phyloP scores from a whole-genome alignment of 768 basidiomycete genomes.

The Cyathus striatus region DNA sequence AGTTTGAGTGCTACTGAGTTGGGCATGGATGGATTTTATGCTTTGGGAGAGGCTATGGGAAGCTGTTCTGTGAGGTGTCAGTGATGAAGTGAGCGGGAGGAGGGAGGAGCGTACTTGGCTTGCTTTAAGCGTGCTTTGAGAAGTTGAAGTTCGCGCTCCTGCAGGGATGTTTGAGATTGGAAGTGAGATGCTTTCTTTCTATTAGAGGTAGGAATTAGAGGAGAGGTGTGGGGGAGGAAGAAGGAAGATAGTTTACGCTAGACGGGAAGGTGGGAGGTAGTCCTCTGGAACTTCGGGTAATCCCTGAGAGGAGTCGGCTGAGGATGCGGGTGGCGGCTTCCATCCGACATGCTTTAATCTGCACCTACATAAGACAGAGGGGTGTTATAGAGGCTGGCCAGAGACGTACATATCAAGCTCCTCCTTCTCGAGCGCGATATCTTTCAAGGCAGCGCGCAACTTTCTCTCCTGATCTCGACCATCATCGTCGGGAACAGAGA shows the following conservation, averaged over 20 bases:
- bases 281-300: slow-evolving; percentile 4
- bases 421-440: slow-evolving; percentile 23
- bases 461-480: background rate
- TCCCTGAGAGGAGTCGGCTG: too few species aligned
- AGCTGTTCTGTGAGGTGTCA: too few species aligned
- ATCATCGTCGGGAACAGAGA: slow-evolving; percentile 8
- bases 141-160: slow-evolving; percentile 18
- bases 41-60: too few species aligned
- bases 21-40: too few species aligned
- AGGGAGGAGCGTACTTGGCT: slow-evolving; percentile 19
- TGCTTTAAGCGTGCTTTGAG: slow-evolving; percentile 21
- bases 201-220: background rate
- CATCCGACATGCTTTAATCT: too few species aligned
- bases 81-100: too few species aligned
- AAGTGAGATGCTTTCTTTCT: slow-evolving; percentile 18
- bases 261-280: slow-evolving; percentile 15
- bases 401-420: slow-evolving; percentile 20
- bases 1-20: too few species aligned
- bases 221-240: background rate
- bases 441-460: slow-evolving; percentile 13
- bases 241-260: slow-evolving; percentile 7
- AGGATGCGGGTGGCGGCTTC: too few species aligned
- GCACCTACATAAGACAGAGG: too few species aligned
- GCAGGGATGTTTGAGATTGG: slow-evolving; percentile 17
- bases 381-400: too few species aligned